These are phyloP conservation scores for Gyrodon lividus DNA, from an alignment of 768 basidiomycete genomes.

Conservation along the genomic window DNA sequence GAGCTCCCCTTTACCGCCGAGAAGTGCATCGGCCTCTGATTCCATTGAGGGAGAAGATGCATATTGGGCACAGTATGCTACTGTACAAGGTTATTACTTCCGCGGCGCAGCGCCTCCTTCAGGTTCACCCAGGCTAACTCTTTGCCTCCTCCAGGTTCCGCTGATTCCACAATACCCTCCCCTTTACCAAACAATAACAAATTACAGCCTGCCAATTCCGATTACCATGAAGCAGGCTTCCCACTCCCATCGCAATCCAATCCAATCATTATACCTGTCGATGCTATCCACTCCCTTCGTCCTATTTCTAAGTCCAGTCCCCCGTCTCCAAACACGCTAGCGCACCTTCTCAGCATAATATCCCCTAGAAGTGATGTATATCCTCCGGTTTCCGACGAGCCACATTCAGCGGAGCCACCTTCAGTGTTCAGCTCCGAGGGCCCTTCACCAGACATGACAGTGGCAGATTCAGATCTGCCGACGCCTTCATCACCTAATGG, in stretches of 20 bases:
- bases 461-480: conserved; percentile 22
- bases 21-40: conserved; percentile 16
- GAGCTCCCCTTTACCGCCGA: conserved; percentile 10
- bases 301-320: conserved; percentile 13
- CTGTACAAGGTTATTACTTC: conserved; percentile 56
- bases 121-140: conserved; percentile 6
- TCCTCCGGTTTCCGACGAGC: conserved; percentile 10
- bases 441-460: conserved; percentile 14
- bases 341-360: conserved; percentile 25
- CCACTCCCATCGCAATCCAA: conserved; percentile 7
- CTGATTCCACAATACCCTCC: conserved; percentile 68
- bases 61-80: conserved; percentile 75
- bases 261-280: conserved; percentile 11
- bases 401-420: conserved; percentile 5
- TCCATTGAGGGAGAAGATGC: conserved; percentile 48
- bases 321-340: conserved; percentile 27
- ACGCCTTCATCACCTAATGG: conserved; percentile 20
- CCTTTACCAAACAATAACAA: conserved; percentile 34
- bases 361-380: conserved; percentile 24
- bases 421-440: conserved; percentile 8
- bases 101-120: conserved; percentile 6
- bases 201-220: conserved; percentile 14
- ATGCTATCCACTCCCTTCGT: conserved; percentile 18
- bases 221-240: conserved; percentile 1
- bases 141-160: conserved; percentile 49